These are phyloP conservation scores for Tricholoma sp. DNA, from an alignment of 768 basidiomycete genomes.

Conservation along the genomic window DNA sequence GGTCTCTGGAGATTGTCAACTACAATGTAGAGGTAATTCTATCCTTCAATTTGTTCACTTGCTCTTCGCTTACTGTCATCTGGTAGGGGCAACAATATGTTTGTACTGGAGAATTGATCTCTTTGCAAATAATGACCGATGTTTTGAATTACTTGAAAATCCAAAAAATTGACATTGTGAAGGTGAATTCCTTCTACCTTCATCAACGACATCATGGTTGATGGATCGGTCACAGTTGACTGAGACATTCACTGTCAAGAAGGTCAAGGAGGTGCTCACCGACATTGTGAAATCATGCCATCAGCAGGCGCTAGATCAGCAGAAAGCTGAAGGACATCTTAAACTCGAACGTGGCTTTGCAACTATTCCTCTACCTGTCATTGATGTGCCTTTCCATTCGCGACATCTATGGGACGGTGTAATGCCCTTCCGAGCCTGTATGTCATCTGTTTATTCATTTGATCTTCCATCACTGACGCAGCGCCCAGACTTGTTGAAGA, in stretches of 20 bases:
- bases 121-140: conserved; percentile 90
- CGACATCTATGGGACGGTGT: conserved; percentile 99
- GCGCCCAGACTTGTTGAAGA: too few relatives aligned
- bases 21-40: conserved; percentile 79
- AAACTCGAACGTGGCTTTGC: too few relatives aligned
- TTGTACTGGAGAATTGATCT: conserved; percentile 91
- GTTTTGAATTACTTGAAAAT: conserved; percentile 98
- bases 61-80: conserved; percentile 5
- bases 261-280: conserved; percentile 92
- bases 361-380: too few relatives aligned
- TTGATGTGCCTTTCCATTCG: conserved; percentile 99
- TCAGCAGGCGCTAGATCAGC: too few relatives aligned
- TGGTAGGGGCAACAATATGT: conserved; percentile 86
- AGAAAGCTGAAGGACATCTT: too few relatives aligned
- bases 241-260: conserved; percentile 82
- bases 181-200: conserved; percentile 39
- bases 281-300: conserved; percentile 88
- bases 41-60: background rate
- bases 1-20: conserved; percentile 95
- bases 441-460: too few relatives aligned
- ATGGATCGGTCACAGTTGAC: conserved; percentile 56
- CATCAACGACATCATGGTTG: conserved; percentile 3
- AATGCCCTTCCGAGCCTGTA: too few relatives aligned
- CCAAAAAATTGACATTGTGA: too few relatives aligned
- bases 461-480: too few relatives aligned